These are phyloP conservation scores for Pseudofabraea citricarpa DNA, from an alignment of 2,329 filamentous ascomycete genomes.

Conservation along the genomic window DNA sequence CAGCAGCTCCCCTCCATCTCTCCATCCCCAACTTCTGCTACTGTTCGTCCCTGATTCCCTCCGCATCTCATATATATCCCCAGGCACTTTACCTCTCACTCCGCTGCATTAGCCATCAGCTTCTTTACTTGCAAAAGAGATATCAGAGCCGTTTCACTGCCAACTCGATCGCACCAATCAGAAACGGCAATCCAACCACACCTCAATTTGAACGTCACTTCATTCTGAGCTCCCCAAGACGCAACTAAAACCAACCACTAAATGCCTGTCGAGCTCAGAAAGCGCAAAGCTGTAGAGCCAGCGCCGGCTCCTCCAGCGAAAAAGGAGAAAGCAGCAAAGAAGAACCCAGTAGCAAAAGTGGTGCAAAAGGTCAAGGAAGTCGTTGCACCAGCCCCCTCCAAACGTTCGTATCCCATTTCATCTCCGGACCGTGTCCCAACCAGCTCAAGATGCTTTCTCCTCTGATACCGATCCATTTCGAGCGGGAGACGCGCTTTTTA, in stretches of 20 bases:
- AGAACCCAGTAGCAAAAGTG: conserved; percentile 35
- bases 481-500: no score
- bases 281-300: conserved; percentile 48
- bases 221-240: not conserved
- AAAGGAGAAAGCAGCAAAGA: conserved; percentile 37
- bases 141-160: conserved; percentile 1
- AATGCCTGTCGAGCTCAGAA: conserved; percentile 56
- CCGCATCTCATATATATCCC: no score
- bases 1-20: no score
- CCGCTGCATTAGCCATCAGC: no score
- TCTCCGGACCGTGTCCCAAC: no score
- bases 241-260: conserved; percentile 14
- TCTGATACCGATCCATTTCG: no score
- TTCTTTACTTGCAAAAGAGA: no score
- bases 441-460: no score
- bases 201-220: conserved; percentile 2
- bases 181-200: conserved; percentile 9
- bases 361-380: conserved; percentile 32
- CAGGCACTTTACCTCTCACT: no score
- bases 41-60: no score
- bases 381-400: conserved; percentile 17
- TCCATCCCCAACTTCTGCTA: no score
- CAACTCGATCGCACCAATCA: conserved; percentile 14
- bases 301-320: conserved; percentile 43
- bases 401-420: no score